Conservation (phyloP, 2,329 filamentous ascomycete species). For the Chaetomiaceae sp. region DNA sequence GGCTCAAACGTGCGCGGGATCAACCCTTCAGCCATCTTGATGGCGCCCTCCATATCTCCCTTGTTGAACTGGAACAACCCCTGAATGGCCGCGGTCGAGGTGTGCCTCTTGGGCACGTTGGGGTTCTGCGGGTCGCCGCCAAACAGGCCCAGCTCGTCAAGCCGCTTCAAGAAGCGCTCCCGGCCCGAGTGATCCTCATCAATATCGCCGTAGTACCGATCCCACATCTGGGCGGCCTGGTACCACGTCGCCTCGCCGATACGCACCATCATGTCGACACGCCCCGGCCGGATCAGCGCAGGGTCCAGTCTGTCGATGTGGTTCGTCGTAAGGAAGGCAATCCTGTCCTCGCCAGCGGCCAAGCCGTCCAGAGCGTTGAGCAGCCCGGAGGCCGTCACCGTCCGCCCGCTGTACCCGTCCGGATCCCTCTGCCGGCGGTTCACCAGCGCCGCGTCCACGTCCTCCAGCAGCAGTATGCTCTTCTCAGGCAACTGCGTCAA, state of each 20-base stretch:
- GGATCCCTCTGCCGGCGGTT: constrained; percentile 72
- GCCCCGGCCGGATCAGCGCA: constrained; percentile 82
- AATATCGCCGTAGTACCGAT: constrained; percentile 86
- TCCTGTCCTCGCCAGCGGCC: constrained; percentile 89
- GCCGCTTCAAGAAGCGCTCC: constrained; percentile 64
- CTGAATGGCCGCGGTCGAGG: constrained; percentile 89
- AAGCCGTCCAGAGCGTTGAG: constrained; percentile 84
- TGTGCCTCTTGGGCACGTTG: constrained; percentile 46
- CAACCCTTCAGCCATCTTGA: constrained; percentile 68
- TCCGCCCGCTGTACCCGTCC: constrained; percentile 82
- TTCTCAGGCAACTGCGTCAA: constrained; percentile 79
- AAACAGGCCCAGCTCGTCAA: constrained; percentile 68
- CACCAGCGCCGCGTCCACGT: constrained; percentile 85
- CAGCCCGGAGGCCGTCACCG: constrained; percentile 89
- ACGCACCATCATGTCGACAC: constrained; percentile 88
- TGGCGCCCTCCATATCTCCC: constrained; percentile 80
- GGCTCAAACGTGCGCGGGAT: constrained; percentile 55
- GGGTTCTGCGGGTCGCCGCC: constrained; percentile 47
- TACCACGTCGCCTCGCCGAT: constrained; percentile 83
- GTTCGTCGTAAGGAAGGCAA: constrained; percentile 92
- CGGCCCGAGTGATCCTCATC: constrained; percentile 61
- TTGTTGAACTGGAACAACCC: constrained; percentile 96
- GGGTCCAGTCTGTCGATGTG: constrained; percentile 86
- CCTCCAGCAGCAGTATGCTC: constrained; percentile 79
- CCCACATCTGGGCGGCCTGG: constrained; percentile 86